A percentile compares a stretch with the other conserved stretches of the same genome.
Evolutionary conservation across 257 asterid species (phyloP).

Genomic region (Ilex aquifolium): DNA sequence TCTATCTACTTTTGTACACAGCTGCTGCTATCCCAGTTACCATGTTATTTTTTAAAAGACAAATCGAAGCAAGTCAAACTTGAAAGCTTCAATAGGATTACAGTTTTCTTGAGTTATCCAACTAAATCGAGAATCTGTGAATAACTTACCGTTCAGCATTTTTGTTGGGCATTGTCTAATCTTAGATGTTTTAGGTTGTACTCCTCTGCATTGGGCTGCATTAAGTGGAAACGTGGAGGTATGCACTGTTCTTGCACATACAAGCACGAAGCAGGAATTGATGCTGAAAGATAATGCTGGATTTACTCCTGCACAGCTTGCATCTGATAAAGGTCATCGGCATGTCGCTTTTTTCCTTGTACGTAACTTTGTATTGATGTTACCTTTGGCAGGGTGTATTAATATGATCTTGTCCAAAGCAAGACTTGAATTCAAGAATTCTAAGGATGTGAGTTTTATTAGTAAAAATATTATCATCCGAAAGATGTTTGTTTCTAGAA

Average conservation of each 20-base stretch:
- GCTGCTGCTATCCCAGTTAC: too few relatives aligned
- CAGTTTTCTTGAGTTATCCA: background rate
- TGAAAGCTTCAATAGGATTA: background rate
- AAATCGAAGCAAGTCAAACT: too few relatives aligned
- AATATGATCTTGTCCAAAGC: background rate
- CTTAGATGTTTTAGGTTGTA: slow-evolving; percentile 57
- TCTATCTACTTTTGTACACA: too few relatives aligned
- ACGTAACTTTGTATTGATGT: slow-evolving; percentile 42
- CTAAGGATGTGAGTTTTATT: slow-evolving; percentile 3
- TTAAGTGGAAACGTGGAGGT: slow-evolving; percentile 87
- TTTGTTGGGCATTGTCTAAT: background rate
- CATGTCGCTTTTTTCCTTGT: slow-evolving; percentile 84
- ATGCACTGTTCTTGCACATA: slow-evolving; percentile 80
- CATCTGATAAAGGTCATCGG: slow-evolving; percentile 96
- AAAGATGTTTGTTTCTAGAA: too few relatives aligned
- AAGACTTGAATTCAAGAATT: slow-evolving; percentile 6
- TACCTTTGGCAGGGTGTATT: slow-evolving; percentile 6
- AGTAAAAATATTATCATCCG: too few relatives aligned
- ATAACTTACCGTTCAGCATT: background rate
- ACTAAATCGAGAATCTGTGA: background rate
- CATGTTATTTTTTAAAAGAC: too few relatives aligned
- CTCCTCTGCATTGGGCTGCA: slow-evolving; percentile 99
- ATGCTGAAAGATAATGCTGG: slow-evolving; percentile 76
- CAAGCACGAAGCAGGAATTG: slow-evolving; percentile 81
- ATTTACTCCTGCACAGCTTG: slow-evolving; percentile 81